Evolutionary conservation across 2,329 filamentous ascomycete genomes (phyloP), one percentile per base, ranked within the genome.

Genomic region (Claviceps monticola): DNA sequence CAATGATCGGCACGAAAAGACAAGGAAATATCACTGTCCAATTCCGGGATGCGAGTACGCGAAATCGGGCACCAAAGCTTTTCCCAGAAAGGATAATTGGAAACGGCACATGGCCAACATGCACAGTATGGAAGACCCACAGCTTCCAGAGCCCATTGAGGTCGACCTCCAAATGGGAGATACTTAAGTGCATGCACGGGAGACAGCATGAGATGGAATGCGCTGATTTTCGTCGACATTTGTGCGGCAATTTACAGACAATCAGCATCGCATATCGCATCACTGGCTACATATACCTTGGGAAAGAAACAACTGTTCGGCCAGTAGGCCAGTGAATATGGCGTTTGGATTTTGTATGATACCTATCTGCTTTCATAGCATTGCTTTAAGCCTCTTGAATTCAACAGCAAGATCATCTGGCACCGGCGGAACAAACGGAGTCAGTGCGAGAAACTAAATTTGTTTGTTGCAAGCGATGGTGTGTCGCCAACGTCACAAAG

Each of bases 1-100:
- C 60, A 81, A 82, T 61, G 78, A 81, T 59, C 74, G 78, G 53
- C 78, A 82, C 60, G 70, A 72, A 56, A 79, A 80, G 66, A 76
- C 73, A 54, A 76, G 75, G 61, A 78, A 78, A 53, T 81, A 76
- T 52, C 76, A 80, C 60, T 82, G 78, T 57, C 74, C 71, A 0
- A 70, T 77, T 4, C 68, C 67, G 2, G 71, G 71, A 6, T 82
- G 78, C 57, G 69, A 74, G 5, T 81, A 78, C 59, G 80, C 76
- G n/a, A 71, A 70, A 52, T 61, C 67, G 16, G 78, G 78, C 8
- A 75, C 77, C 51, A 80, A 78, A 55, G 75, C 74, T 0, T 82
- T 82, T 56, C 76, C 78, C 1, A 67, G 78, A 50, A 82, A 81
- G 59, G 78, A 81, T 58, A 81, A 82, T 62, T 81, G 78, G 78